Evolutionary conservation across 192 early-diverging fungal genomes (phyloP).

Genomic region (Coemansia sp.): DNA sequence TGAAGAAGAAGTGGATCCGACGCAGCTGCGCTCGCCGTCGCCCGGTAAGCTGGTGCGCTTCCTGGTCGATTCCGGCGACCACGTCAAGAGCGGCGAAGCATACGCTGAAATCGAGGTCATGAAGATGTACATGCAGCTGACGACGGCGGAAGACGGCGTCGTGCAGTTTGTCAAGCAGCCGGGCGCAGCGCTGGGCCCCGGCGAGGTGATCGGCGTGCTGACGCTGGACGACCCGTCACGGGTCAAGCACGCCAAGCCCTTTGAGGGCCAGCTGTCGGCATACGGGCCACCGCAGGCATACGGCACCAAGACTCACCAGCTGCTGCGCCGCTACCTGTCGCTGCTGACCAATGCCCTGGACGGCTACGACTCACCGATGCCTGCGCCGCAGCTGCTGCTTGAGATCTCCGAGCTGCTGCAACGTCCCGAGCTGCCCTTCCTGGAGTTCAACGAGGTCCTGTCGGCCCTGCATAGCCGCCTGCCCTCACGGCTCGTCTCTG

Average conservation of each 20-base stretch:
- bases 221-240: conserved; percentile 90
- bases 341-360: conserved; percentile 68
- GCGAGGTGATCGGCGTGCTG: conserved; percentile 91
- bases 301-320: conserved; percentile 89
- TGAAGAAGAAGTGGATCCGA: conserved; percentile 97
- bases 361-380: conserved; percentile 76
- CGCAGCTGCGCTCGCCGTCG: conserved; percentile 91
- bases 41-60: conserved; percentile 96
- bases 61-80: conserved; percentile 89
- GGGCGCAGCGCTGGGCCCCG: conserved; percentile 76
- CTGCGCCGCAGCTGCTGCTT: conserved; percentile 60
- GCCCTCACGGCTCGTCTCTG: conserved; percentile 63
- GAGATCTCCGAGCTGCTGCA: conserved; percentile 71
- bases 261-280: conserved; percentile 67
- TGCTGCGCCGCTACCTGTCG: conserved; percentile 61
- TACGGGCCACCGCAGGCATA: conserved; percentile 76
- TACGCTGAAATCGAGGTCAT: conserved; percentile 99
- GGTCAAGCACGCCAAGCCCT: conserved; percentile 87
- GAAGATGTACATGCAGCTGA: conserved; percentile 99
- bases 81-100: conserved; percentile 83
- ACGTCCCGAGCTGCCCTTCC: conserved; percentile 79
- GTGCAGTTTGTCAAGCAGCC: conserved; percentile 87
- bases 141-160: conserved; percentile 85
- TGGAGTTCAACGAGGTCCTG: conserved; percentile 75
- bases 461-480: conserved; percentile 84